These are phyloP conservation scores for Murraya paniculata DNA, from an alignment of 345 rosid genomes.

Conservation along the genomic window DNA sequence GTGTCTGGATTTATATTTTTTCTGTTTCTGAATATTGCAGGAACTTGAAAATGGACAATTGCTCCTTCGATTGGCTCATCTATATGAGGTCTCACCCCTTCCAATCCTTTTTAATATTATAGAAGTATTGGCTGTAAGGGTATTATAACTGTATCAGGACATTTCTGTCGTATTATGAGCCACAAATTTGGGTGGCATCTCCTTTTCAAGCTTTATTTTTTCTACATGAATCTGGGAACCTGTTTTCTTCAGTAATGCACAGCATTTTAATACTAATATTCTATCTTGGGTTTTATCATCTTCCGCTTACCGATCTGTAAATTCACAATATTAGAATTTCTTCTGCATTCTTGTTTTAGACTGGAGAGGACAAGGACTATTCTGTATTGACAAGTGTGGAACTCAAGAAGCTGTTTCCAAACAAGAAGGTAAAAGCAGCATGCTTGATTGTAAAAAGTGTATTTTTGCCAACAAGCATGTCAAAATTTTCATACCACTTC, in stretches of 20 bases:
- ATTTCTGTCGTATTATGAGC: not conserved
- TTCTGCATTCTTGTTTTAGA: conserved; percentile 27
- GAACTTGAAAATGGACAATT: conserved; percentile 74
- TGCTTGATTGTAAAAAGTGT: too few relatives aligned
- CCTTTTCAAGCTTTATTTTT: not conserved
- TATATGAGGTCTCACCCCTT: conserved; percentile 61
- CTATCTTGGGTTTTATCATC: not conserved
- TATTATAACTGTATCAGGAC: not conserved
- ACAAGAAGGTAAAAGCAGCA: conserved; percentile 56
- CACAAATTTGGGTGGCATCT: not conserved
- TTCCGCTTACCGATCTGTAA: not conserved
- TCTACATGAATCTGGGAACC: not conserved
- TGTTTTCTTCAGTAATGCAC: not conserved
- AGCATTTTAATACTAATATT: not conserved
- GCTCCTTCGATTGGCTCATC: conserved; percentile 87
- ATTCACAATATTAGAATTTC: not conserved
- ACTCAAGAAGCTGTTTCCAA: conserved; percentile 60
- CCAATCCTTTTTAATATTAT: conserved; percentile 7
- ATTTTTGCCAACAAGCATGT: not conserved
- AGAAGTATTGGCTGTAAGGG: not conserved
- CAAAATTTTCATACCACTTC: not conserved
- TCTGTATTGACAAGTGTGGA: conserved; percentile 77
- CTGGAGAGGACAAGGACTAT: conserved; percentile 77
- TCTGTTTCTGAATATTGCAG: conserved; percentile 34
- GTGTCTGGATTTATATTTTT: conserved; percentile 7